A percentile compares a stretch with the other conserved stretches of the same genome.
These are phyloP conservation scores for Pythium rhizo-oryzae DNA, from an alignment of 352 stramenopile genomes.

Conservation along the genomic window DNA sequence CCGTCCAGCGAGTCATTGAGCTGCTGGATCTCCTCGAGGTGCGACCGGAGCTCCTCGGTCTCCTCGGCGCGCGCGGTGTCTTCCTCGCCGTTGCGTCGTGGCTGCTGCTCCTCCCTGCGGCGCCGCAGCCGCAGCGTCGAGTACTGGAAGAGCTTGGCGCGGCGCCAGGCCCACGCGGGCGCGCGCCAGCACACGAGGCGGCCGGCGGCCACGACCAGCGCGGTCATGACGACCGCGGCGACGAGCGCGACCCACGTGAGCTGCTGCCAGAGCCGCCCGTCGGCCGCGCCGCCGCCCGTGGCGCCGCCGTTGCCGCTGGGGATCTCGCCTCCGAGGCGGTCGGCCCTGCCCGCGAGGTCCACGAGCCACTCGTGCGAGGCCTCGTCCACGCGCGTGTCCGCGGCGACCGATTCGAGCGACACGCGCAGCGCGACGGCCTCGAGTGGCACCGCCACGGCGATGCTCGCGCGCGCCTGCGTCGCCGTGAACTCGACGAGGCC, in stretches of 20 bases:
- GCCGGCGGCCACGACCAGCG: constrained; percentile 28
- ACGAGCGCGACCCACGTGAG: constrained; percentile 28
- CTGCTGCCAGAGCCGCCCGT: constrained; percentile 34
- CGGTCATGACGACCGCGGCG: constrained; percentile 3
- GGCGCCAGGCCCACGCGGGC: constrained; percentile 13
- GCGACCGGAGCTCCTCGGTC: constrained; percentile 39
- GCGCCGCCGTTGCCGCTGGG: neutral
- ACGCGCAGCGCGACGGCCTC: constrained; percentile 8
- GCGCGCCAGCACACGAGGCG: constrained; percentile 15
- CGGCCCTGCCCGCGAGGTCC: neutral
- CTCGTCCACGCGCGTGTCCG: neutral
- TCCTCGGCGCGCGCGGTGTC: constrained; percentile 26
- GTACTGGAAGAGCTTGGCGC: constrained; percentile 53
- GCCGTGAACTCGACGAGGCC: constrained; percentile 10
- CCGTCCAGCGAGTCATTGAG: constrained; percentile 36
- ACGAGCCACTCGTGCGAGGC: neutral
- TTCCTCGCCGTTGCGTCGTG: constrained; percentile 5
- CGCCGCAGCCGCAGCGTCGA: constrained; percentile 35
- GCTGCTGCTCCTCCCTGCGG: neutral
- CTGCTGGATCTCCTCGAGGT: constrained; percentile 54
- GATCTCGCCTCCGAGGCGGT: neutral
- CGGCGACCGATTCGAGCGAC: constrained; percentile 1
- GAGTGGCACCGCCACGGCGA: constrained; percentile 4
- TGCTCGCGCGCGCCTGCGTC: neutral
- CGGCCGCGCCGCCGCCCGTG: neutral